phyloP scores from a whole-genome alignment of 2,329 filamentous ascomycete species.

The Lojkania enalia region DNA sequence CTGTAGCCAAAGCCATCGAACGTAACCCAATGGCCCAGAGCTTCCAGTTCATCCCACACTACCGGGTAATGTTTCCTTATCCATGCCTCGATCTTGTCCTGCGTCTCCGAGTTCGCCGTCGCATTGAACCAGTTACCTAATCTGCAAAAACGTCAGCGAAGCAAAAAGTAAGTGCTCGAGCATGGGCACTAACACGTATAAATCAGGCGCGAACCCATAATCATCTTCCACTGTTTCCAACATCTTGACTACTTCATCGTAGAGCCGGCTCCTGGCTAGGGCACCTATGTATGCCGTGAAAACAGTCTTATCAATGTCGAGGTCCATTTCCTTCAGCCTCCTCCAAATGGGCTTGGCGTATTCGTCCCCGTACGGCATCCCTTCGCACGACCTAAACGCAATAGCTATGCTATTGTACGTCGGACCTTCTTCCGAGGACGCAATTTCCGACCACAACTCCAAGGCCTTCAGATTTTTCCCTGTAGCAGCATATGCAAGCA shows the following conservation, averaged over 20 bases:
- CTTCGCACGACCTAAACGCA: slow-evolving; percentile 78
- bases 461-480: slow-evolving; percentile 68
- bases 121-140: slow-evolving; percentile 78
- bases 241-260: slow-evolving; percentile 68
- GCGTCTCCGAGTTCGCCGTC: slow-evolving; percentile 65
- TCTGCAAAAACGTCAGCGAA: slow-evolving; percentile 46
- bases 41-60: slow-evolving; percentile 68
- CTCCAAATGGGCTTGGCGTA: slow-evolving; percentile 65
- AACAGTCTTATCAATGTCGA: slow-evolving; percentile 73
- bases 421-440: slow-evolving; percentile 82
- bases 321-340: slow-evolving; percentile 71
- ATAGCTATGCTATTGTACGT: slow-evolving; percentile 79
- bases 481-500: slow-evolving; percentile 79
- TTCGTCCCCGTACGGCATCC: slow-evolving; percentile 52
- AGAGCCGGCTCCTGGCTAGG: slow-evolving; percentile 70
- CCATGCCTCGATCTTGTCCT: slow-evolving; percentile 75
- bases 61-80: slow-evolving; percentile 68
- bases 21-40: slow-evolving; percentile 48
- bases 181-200: slow-evolving; percentile 66
- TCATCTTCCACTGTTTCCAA: slow-evolving; percentile 69
- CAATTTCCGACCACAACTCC: slow-evolving; percentile 82
- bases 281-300: slow-evolving; percentile 78
- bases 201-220: slow-evolving; percentile 68
- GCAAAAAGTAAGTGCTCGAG: no score
- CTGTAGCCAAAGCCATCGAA: slow-evolving; percentile 43